Evolutionary conservation across 345 rosid genomes (phyloP).

Genomic region (Brassica napus): DNA sequence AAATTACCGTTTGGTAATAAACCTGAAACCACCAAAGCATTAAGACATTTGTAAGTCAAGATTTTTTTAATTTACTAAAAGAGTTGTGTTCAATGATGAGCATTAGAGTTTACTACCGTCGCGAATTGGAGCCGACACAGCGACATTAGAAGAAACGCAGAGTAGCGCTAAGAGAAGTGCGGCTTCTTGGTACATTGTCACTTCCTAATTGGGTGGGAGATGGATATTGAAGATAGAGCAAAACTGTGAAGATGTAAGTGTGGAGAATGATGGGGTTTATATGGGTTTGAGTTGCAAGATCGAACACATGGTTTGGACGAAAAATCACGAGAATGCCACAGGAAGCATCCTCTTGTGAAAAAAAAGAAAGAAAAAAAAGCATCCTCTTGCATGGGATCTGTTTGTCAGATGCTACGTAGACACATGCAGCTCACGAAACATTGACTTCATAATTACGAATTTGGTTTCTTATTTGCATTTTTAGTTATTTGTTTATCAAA

Average conservation of each 20-base stretch:
- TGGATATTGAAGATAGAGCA: neutral
- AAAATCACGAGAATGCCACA: conserved; percentile 48
- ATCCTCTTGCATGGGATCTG: conserved; percentile 26
- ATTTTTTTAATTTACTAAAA: neutral
- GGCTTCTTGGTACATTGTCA: conserved; percentile 49
- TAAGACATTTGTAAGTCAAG: neutral
- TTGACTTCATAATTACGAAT: conserved; percentile 31
- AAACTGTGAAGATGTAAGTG: neutral
- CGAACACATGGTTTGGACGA: conserved; percentile 30
- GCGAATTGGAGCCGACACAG: conserved; percentile 35
- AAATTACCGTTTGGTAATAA: conserved; percentile 81
- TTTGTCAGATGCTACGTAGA: conserved; percentile 15
- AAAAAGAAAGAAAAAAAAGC: neutral
- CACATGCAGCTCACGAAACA: conserved; percentile 31
- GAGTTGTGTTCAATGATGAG: neutral
- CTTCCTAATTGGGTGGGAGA: neutral
- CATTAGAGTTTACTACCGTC: conserved; percentile 45
- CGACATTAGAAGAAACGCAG: conserved; percentile 38
- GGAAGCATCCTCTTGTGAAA: conserved; percentile 33
- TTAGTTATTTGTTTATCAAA: neutral
- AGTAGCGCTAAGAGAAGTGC: conserved; percentile 43
- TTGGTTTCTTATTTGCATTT: conserved; percentile 10
- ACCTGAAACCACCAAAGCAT: conserved; percentile 47
- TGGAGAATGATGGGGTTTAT: conserved; percentile 13
- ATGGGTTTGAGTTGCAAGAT: conserved; percentile 35